phyloP scores from a whole-genome alignment of 2,329 filamentous ascomycete species.

The Pseudogymnoascus sp. region DNA sequence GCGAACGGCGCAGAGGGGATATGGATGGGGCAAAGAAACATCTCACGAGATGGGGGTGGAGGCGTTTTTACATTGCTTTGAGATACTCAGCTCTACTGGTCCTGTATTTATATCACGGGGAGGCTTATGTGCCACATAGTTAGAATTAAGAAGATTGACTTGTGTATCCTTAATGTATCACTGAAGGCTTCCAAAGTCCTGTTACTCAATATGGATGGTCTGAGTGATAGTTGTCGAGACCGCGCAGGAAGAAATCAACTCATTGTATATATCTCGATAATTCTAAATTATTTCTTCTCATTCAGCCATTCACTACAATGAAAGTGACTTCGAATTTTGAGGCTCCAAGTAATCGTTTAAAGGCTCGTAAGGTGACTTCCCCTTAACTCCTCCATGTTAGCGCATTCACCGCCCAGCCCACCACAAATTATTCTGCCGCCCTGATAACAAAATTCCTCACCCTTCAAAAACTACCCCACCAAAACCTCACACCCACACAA shows the following conservation, averaged over 20 bases:
- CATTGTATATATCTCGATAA: not conserved
- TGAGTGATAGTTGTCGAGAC: not conserved
- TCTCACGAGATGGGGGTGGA: not conserved
- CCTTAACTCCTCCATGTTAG: no score
- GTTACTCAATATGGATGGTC: not conserved
- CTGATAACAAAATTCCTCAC: slow-evolving; percentile 1
- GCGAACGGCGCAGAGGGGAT: not conserved
- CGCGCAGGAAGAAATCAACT: not conserved
- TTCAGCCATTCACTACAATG: not conserved
- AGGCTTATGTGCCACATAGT: not conserved
- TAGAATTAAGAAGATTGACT: not conserved
- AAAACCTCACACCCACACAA: not conserved
- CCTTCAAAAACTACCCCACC: not conserved
- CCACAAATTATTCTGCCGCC: not conserved
- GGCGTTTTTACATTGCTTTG: not conserved
- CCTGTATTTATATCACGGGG: not conserved
- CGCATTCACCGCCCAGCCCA: not conserved
- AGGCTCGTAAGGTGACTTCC: no score
- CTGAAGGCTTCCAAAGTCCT: not conserved
- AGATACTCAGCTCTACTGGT: slow-evolving; percentile 5
- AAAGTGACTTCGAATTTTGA: not conserved
- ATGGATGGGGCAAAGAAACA: not conserved
- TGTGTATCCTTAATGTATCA: not conserved
- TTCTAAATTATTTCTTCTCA: not conserved
- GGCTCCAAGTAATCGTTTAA: not conserved